Conservation (phyloP, 768 basidiomycete genomes). For the Naganishia randhawae region DNA sequence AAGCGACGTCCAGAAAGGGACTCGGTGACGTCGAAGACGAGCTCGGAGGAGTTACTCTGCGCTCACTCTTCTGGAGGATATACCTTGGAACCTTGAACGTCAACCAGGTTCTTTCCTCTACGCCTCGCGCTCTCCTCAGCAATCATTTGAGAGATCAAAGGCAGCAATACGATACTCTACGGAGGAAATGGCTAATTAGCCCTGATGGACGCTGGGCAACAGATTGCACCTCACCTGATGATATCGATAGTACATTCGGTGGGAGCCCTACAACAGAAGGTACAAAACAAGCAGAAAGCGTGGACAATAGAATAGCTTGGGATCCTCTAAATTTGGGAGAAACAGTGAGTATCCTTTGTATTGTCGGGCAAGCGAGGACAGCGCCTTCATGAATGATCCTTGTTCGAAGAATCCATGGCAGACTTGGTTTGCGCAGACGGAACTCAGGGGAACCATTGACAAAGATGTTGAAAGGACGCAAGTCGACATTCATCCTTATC, state of each 20-base stretch:
- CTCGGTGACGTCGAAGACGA: constrained; percentile 23
- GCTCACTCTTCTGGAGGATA: constrained; percentile 48
- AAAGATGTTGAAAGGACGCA: constrained; percentile 96
- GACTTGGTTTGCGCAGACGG: constrained; percentile 83
- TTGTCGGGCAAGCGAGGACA: neutral
- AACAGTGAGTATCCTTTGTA: constrained; percentile 20
- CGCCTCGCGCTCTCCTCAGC: constrained; percentile 18
- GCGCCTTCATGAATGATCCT: neutral
- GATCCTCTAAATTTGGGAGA: constrained; percentile 46
- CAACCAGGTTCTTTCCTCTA: constrained; percentile 14
- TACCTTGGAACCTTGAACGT: constrained; percentile 25
- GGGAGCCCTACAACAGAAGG: neutral
- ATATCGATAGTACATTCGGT: neutral
- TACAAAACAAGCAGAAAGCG: neutral
- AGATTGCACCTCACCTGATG: constrained; percentile 41
- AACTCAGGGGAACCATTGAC: constrained; percentile 78
- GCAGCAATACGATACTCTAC: constrained; percentile 23
- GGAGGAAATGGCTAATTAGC: constrained; percentile 42
- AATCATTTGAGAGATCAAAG: constrained; percentile 2
- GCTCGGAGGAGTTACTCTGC: constrained; percentile 36
- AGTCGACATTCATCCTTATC: constrained; percentile 45
- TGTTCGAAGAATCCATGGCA: constrained; percentile 80
- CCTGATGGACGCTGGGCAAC: constrained; percentile 49
- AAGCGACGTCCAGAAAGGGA: constrained; percentile 7
- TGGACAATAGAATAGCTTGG: constrained; percentile 33